Evolutionary conservation across 176 grass and related monocot genomes (phyloP), one percentile per base, ranked within the genome.

Genomic region (Aegilops umbellulata): DNA sequence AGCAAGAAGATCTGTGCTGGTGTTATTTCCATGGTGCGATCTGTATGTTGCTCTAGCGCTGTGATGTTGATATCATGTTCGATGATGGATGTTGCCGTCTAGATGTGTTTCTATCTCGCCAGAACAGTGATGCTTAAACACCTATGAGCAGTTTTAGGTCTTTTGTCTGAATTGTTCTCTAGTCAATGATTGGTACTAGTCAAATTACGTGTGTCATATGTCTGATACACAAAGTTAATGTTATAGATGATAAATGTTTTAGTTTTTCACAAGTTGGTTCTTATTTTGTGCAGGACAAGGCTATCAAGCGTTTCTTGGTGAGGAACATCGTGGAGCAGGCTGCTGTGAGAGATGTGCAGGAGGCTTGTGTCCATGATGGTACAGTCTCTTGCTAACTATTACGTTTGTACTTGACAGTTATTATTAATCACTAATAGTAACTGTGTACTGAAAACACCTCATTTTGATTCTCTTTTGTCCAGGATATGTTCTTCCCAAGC

Each of bases 251-350:
- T 4, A 7, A 10, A 41, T 73, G 6, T 10, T 0, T 6, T 42
- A 1, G 19, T 86, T 20, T 20, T 13, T 86, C 11, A 71, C 42
- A 4, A 12, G 2, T 0, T 2, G 0, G 4, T 12, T 14, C 36
- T 23, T 66, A 25, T 76, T 15, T 14, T 32, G 34, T 8, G 3
- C 57, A 95, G 93, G 90, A 95, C 63, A 95, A 95, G 83, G 93
- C 93, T 68, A 86, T 95, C 87, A 95, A 90, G 80, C 86, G 85
- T 65, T 95, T 90, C 81, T 57, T 88, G 38, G 88, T 95, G 82
- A 90, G 88, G 80, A 93, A 91, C 66, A 95, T 95, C 26, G 93
- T 95, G 24, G 90, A 95, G 82, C 90, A 90, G 47, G 90, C 93
- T 66, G 93, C 93, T 1, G 88, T 95, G 4, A 92, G 87, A 74